Percentiles rank a stretch among this genome's conserved stretches.
These are phyloP conservation scores for Gynandropsis gynandra DNA, from an alignment of 345 rosid species.

Conservation along the genomic window DNA sequence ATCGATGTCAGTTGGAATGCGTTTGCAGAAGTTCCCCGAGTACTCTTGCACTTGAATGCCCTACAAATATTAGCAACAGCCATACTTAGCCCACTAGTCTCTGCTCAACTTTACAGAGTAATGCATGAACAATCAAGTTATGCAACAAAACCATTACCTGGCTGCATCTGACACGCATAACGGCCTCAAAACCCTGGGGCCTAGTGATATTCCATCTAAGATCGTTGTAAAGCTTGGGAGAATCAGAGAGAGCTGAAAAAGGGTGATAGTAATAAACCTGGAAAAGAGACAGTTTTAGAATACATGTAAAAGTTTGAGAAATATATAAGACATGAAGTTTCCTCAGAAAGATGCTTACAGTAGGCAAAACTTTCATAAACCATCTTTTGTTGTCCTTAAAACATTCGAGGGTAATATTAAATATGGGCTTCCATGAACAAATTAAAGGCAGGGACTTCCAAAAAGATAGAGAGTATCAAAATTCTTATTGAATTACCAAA, in stretches of 20 bases:
- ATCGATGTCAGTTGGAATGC: conserved; percentile 82
- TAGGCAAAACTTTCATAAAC: background rate
- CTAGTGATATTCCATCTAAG: conserved; percentile 84
- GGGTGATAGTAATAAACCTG: conserved; percentile 91
- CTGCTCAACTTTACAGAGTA: background rate
- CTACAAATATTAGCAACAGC: conserved; percentile 28
- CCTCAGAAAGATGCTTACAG: conserved; percentile 7
- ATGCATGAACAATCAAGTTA: background rate
- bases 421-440: conserved; percentile 3
- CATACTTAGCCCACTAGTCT: background rate
- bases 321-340: conserved; percentile 2
- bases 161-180: conserved; percentile 87
- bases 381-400: background rate
- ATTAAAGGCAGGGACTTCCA: background rate
- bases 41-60: conserved; percentile 87
- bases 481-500: conserved; percentile 6
- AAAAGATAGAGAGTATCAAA: conserved; percentile 7
- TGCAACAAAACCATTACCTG: conserved; percentile 39
- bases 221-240: conserved; percentile 82
- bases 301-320: background rate
- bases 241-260: conserved; percentile 75
- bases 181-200: conserved; percentile 94
- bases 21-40: conserved; percentile 78
- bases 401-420: background rate
- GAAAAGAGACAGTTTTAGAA: conserved; percentile 16